phyloP scores from a whole-genome alignment of 192 early-diverging fungal genomes.

The Umbelopsis vinacea region DNA sequence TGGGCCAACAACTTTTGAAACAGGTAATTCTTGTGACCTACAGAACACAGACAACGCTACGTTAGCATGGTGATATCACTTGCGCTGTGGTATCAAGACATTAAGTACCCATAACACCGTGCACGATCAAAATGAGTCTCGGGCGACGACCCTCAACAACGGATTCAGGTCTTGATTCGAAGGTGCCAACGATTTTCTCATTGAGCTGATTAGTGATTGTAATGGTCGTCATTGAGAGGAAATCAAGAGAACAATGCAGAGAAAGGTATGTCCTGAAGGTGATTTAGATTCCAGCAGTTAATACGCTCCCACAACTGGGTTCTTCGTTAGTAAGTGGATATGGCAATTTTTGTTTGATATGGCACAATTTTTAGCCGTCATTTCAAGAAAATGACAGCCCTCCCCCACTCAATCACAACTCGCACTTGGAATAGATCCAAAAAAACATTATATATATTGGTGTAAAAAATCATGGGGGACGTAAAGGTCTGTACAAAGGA shows the following conservation, averaged over 20 bases:
- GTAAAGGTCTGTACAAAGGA: no score
- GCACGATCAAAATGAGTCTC: conserved; percentile 33
- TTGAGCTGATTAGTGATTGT: conserved; percentile 27
- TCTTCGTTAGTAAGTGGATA: not conserved
- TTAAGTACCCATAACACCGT: conserved; percentile 32
- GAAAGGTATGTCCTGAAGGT: not conserved
- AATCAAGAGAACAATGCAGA: not conserved
- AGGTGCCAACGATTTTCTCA: conserved; percentile 32
- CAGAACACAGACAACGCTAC: not conserved
- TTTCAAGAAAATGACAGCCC: not conserved
- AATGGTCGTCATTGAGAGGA: conserved; percentile 23
- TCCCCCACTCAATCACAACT: not conserved
- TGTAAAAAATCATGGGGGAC: no score
- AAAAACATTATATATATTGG: no score
- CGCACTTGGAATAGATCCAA: not conserved
- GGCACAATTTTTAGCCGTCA: conserved; percentile 5
- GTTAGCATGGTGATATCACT: not conserved
- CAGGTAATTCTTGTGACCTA: conserved; percentile 46
- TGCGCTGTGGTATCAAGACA: not conserved
- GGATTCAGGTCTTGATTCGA: conserved; percentile 23
- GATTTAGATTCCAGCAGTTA: not conserved
- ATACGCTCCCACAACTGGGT: conserved; percentile 4
- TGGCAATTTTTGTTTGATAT: conserved; percentile 1
- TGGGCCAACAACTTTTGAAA: conserved; percentile 41
- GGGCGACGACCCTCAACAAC: not conserved